These are phyloP conservation scores for Plasmodium sp. DNA, from an alignment of 169 alveolate genomes.

Conservation along the genomic window DNA sequence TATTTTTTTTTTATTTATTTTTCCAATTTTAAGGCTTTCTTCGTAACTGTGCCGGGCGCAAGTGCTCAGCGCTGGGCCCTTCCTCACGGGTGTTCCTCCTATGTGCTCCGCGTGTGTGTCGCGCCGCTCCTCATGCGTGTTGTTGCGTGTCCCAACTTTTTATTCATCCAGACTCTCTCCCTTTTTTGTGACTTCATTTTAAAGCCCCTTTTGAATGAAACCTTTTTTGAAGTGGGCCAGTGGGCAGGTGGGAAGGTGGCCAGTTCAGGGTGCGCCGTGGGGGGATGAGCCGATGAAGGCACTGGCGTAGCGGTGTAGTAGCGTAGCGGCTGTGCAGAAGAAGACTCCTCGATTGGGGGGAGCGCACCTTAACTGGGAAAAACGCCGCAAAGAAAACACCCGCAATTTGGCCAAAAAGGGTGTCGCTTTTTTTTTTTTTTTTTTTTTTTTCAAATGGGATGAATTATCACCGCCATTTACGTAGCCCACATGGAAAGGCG, in stretches of 20 bases:
- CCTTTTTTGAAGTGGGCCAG: neutral
- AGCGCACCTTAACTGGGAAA: neutral
- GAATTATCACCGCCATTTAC: neutral
- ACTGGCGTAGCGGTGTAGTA: neutral
- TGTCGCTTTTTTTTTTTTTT: neutral
- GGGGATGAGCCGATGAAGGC: neutral
- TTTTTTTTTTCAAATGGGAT: neutral
- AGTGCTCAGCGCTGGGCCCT: neutral
- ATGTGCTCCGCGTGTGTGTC: neutral
- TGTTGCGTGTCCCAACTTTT: neutral
- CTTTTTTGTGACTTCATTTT: constrained; percentile 54
- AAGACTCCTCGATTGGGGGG: too few relatives aligned
- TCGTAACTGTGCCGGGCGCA: neutral
- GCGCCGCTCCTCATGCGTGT: neutral
- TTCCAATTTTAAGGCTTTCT: constrained; percentile 1
- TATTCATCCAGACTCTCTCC: neutral
- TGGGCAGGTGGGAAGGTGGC: too few relatives aligned
- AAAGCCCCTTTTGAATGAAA: constrained; percentile 18
- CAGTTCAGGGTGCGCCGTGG: too few relatives aligned
- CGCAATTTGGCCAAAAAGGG: neutral
- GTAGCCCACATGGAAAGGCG: neutral
- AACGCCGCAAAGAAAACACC: neutral
- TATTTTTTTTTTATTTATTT: neutral
- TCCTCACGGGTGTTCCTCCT: neutral
- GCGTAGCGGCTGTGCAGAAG: neutral